phyloP scores from a whole-genome alignment of 495 filamentous ascomycete species.

The Aspergillus ellipticus region DNA sequence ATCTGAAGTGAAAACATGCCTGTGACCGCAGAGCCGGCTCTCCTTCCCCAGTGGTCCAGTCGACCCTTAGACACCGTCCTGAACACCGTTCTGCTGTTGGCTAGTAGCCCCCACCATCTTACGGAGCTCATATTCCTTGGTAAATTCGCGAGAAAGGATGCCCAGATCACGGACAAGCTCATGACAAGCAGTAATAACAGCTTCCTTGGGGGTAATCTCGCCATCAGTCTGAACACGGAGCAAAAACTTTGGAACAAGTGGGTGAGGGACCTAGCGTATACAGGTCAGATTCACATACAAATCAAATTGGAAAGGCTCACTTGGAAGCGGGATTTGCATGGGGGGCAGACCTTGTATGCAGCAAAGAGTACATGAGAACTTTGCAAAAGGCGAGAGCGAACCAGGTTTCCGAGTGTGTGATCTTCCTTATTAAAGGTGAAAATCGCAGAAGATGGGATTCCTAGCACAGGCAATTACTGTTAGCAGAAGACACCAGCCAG shows the following conservation, averaged over 20 bases:
- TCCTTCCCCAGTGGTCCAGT: neutral
- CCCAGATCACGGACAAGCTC: conserved; percentile 74
- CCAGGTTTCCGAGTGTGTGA: conserved; percentile 89
- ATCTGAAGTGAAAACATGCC: conserved; percentile 5
- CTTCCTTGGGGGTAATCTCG: conserved; percentile 76
- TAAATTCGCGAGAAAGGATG: conserved; percentile 79
- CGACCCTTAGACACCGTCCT: conserved; percentile 21
- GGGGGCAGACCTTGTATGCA: conserved; percentile 70
- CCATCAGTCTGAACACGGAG: conserved; percentile 94
- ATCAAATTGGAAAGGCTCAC: neutral
- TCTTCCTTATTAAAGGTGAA: conserved; percentile 97
- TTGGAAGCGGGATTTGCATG: no score
- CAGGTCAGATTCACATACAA: conserved; percentile 11
- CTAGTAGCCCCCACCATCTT: conserved; percentile 72
- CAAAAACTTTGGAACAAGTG: conserved; percentile 77
- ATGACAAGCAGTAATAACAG: conserved; percentile 72
- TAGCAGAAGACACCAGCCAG: neutral
- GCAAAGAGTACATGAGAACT: conserved; percentile 77
- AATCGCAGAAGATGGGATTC: conserved; percentile 74
- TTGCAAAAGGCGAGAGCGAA: conserved; percentile 75
- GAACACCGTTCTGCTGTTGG: conserved; percentile 34
- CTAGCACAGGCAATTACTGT: conserved; percentile 39
- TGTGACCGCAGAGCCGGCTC: neutral
- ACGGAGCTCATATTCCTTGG: conserved; percentile 89
- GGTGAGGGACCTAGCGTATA: conserved; percentile 65